Percentiles rank a stretch among this genome's conserved stretches.
Conservation (phyloP, 208 protist genomes). For the Strigomonas culicis region DNA sequence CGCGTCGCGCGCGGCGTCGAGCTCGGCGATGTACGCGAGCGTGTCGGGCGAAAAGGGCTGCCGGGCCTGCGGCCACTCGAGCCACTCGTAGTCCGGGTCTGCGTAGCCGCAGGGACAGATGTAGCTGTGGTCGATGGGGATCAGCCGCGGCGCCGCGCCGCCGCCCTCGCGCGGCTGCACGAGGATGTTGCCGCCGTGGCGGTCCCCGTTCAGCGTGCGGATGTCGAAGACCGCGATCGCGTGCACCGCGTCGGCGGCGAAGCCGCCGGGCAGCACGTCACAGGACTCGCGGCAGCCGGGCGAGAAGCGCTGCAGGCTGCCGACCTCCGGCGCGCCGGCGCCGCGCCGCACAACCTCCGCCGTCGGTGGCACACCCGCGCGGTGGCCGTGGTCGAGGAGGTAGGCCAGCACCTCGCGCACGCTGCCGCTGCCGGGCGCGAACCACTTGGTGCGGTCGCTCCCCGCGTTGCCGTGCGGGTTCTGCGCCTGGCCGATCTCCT, state of each 20-base stretch:
- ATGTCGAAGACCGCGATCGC: slow-evolving; percentile 75
- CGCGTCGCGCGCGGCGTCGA: slow-evolving; percentile 59
- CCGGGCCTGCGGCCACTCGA: slow-evolving; percentile 75
- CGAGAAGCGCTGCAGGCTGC: slow-evolving; percentile 59
- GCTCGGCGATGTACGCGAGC: slow-evolving; percentile 40
- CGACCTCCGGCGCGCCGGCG: slow-evolving; percentile 18
- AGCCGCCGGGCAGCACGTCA: slow-evolving; percentile 54
- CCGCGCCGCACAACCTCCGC: slow-evolving; percentile 24
- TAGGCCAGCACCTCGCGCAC: slow-evolving; percentile 69
- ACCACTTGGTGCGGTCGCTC: slow-evolving; percentile 37
- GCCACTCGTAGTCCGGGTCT: slow-evolving; percentile 83
- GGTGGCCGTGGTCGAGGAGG: slow-evolving; percentile 50
- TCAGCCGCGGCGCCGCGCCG: slow-evolving; percentile 25
- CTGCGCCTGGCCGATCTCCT: slow-evolving; percentile 48
- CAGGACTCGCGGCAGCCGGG: slow-evolving; percentile 48
- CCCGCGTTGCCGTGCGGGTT: slow-evolving; percentile 55
- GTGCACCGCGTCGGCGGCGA: slow-evolving; percentile 57
- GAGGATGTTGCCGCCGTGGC: slow-evolving; percentile 75
- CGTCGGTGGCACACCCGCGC: slow-evolving; percentile 62
- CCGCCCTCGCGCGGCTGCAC: slow-evolving; percentile 24
- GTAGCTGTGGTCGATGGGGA: slow-evolving; percentile 89
- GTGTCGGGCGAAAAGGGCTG: slow-evolving; percentile 36
- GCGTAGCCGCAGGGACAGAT: slow-evolving; percentile 67
- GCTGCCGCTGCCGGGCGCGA: slow-evolving; percentile 59
- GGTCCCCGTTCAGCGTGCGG: slow-evolving; percentile 69